Evolutionary conservation across 345 rosid species (phyloP), one percentile per base, ranked within the genome.

Genomic region (Anacardium occidentale): DNA sequence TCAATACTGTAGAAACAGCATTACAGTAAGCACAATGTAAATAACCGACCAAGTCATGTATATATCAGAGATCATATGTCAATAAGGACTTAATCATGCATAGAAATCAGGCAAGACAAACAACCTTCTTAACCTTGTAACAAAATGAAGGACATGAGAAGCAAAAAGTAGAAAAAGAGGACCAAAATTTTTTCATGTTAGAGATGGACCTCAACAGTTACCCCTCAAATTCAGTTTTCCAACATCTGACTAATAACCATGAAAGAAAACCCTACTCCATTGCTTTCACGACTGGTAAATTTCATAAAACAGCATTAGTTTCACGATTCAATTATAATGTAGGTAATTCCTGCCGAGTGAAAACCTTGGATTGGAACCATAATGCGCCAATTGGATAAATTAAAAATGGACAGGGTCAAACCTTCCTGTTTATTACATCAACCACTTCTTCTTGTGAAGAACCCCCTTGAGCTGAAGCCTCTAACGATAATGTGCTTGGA

Each of bases 351-450:
- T 32, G 47, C 24, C 20, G 53, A 55, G 44, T 44, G 10, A 42
- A 52, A 69, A 22, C 17, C 62, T 24, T 6, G 63, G 21, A 56
- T 24, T 6, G 63, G 21, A 56, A 22, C 17, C 50, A 7, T 25
- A 37, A 55, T 13, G 11, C 17, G 26, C 10, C 54, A 56, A 63
- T 44, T 44, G 42, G 17, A 62, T 65, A 32, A 40, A 54, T 37
- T 20, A 14, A 66, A 58, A 29, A 71, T 32, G 21, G 45, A 50
- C 20, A 59, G 18, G 71, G 45, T 13, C 69, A 70, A 62, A 85
- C 85, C 84, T 79, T 72, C 54, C 63, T 57, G 66, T 48, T 54
- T 22, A 66, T 65, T 63, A 78, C 47, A 62, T 29, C 64, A 61
- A 67, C 78, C 24, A 65, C 78, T 53, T 70, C 79, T 54, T 78